Evolutionary conservation across 2,329 filamentous ascomycete species (phyloP).

Genomic region (Xylariaceae sp.): DNA sequence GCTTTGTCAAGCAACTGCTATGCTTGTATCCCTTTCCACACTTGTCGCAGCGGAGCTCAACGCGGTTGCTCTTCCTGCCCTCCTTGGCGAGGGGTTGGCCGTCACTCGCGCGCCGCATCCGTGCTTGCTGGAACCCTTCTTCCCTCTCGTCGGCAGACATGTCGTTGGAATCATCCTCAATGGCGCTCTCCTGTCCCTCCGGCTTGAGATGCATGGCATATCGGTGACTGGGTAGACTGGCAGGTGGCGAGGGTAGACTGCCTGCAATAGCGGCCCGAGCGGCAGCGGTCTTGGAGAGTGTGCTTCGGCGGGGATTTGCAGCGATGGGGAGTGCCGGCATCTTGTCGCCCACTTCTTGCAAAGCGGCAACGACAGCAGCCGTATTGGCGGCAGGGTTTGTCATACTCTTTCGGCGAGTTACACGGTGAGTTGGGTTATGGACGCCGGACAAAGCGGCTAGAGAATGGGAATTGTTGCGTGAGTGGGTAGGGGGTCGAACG

Average conservation of each 20-base stretch:
- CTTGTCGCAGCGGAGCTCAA: slow-evolving; percentile 91
- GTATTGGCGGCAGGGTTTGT: slow-evolving; percentile 68
- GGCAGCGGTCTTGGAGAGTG: slow-evolving; percentile 60
- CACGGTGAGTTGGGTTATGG: slow-evolving; percentile 75
- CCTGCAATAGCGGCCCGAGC: slow-evolving; percentile 48
- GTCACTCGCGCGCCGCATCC: slow-evolving; percentile 68
- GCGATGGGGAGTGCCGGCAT: slow-evolving; percentile 53
- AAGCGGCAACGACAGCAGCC: slow-evolving; percentile 67
- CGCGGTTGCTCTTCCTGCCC: slow-evolving; percentile 71
- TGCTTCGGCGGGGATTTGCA: slow-evolving; percentile 57
- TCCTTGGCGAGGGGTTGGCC: slow-evolving; percentile 77
- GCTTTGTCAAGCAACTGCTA: slow-evolving; percentile 99
- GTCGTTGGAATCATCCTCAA: slow-evolving; percentile 62
- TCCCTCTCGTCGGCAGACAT: slow-evolving; percentile 52
- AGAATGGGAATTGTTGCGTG: slow-evolving; percentile 71
- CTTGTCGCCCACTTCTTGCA: slow-evolving; percentile 60
- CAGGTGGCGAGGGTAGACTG: slow-evolving; percentile 59
- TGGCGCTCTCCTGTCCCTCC: slow-evolving; percentile 54
- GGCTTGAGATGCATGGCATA: slow-evolving; percentile 46
- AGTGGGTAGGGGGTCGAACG: slow-evolving; percentile 54
- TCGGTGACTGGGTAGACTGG: slow-evolving; percentile 59
- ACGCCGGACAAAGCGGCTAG: slow-evolving; percentile 74
- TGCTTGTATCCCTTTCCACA: slow-evolving; percentile 99
- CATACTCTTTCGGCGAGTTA: slow-evolving; percentile 91
- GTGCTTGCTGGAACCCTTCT: slow-evolving; percentile 44